phyloP scores from a whole-genome alignment of 2,329 filamentous ascomycete species.

The Trichophyton verrucosum region DNA sequence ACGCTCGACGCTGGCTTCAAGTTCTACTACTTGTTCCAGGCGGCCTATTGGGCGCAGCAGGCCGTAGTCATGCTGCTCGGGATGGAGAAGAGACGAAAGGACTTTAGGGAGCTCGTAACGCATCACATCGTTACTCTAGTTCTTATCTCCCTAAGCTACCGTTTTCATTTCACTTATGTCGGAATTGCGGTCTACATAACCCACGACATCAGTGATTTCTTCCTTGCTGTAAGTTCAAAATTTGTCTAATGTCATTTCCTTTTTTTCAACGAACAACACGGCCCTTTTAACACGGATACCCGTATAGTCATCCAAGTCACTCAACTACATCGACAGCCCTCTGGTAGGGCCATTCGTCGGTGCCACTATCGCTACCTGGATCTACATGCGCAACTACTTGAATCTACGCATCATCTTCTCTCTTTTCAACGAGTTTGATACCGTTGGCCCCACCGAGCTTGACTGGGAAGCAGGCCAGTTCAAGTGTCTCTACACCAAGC shows the following conservation, averaged over 20 bases:
- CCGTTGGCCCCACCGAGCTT: slow-evolving; percentile 36
- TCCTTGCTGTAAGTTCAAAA: slow-evolving; percentile 59
- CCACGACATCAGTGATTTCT: slow-evolving; percentile 90
- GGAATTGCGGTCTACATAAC: slow-evolving; percentile 88
- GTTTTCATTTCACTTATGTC: slow-evolving; percentile 95
- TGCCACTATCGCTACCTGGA: slow-evolving; percentile 70
- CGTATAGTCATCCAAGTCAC: slow-evolving; percentile 65
- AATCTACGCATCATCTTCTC: slow-evolving; percentile 38
- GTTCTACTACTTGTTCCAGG: slow-evolving; percentile 91
- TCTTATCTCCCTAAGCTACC: slow-evolving; percentile 76
- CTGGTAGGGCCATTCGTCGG: slow-evolving; percentile 76
- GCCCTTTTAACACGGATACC: neutral
- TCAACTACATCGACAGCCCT: slow-evolving; percentile 76
- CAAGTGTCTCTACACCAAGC: slow-evolving; percentile 38
- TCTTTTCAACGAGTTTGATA: slow-evolving; percentile 36
- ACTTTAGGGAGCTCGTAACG: slow-evolving; percentile 83
- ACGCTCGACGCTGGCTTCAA: slow-evolving; percentile 74
- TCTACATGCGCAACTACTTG: slow-evolving; percentile 72
- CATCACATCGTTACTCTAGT: slow-evolving; percentile 83
- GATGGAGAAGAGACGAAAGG: slow-evolving; percentile 85
- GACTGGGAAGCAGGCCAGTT: slow-evolving; percentile 40
- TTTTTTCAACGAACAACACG: neutral
- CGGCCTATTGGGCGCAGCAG: slow-evolving; percentile 92
- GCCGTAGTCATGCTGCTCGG: slow-evolving; percentile 78
- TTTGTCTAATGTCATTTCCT: neutral